Conservation (phyloP, 768 basidiomycete genomes). For the Megacollybia marginata region DNA sequence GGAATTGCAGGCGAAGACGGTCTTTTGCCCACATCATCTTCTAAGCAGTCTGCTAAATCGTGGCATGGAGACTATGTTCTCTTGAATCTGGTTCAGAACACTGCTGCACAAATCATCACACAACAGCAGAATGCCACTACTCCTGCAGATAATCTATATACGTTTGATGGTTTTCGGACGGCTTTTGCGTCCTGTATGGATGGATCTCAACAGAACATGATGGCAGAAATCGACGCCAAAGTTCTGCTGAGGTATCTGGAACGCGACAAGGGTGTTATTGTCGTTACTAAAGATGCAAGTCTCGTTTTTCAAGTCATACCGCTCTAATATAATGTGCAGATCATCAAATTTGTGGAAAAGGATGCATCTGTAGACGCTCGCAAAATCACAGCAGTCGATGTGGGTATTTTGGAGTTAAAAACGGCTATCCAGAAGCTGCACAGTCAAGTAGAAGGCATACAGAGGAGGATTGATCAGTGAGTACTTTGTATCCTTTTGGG, state of each 20-base stretch:
- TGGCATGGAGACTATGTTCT: conserved; percentile 73
- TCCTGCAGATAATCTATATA: conserved; percentile 57
- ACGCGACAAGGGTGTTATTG: conserved; percentile 61
- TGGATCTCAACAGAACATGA: conserved; percentile 9
- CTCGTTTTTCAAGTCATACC: neutral
- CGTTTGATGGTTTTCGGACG: conserved; percentile 47
- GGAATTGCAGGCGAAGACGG: conserved; percentile 64
- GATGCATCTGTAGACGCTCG: conserved; percentile 25
- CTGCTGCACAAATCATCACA: conserved; percentile 50
- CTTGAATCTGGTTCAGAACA: conserved; percentile 53
- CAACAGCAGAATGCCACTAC: conserved; percentile 35
- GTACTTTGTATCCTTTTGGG: conserved; percentile 9
- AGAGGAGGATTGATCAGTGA: conserved; percentile 69
- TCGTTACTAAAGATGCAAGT: conserved; percentile 62
- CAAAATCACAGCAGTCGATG: conserved; percentile 71
- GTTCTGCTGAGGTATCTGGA: conserved; percentile 73
- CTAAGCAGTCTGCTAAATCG: conserved; percentile 21
- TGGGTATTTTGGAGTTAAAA: conserved; percentile 76
- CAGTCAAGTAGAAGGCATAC: conserved; percentile 60
- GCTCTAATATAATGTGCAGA: conserved; percentile 28
- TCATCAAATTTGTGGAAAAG: conserved; percentile 70
- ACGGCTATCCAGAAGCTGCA: conserved; percentile 60
- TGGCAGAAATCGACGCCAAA: conserved; percentile 59
- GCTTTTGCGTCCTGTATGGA: conserved; percentile 37
- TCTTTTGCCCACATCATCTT: conserved; percentile 21